Evolutionary conservation across 371 early-diverging fungal genomes (phyloP), one percentile per base, ranked within the genome.

Genomic region (Rhizopus sp.): DNA sequence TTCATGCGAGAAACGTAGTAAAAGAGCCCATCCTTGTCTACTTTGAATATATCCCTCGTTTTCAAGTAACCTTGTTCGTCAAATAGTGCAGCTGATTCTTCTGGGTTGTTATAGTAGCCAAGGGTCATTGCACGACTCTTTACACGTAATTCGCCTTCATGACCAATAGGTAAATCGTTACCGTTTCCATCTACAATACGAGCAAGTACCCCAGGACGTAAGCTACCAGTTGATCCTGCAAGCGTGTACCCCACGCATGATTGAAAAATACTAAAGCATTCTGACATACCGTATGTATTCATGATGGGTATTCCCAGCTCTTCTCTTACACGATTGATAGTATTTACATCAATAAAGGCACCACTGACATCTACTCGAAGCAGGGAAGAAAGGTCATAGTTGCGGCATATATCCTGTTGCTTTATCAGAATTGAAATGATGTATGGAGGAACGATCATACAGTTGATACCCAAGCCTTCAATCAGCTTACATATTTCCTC

Each of bases 1-100:
- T 87, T 88, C 8, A 63, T 55, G 13, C 87, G 77, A 61, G 83
- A 83, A 7, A 80, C 69, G 16, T 88, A 75, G 38, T 64, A 82
- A 61, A 91, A 82, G 38, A 74, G 58, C 8, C 84, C 86, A 4
- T 81, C 46, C 23, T 68, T 62, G 52, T 85, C 79, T 3, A 81
- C 70, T n/a, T 72, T 63, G 16, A 57, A 90, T 33, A 94, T 66
- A 61, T 95, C 96, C 9, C 93, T 93, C 0, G 91, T 42, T 42
- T 42, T 42, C 42, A 42, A n/a, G 23, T 45, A 93, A 2, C 90
- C 89, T 30, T 78, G 72, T 0, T 38, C 16, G 55, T 81, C 83
- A 54, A 92, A 81, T 0, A 82, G 72, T 7, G 63, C 66, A 31
- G 63, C 66, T 0, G 91, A 91, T 0, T 84, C 89, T 55, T 81